phyloP scores from a whole-genome alignment of 2,329 filamentous ascomycete species.

The Penicillium decumbens region DNA sequence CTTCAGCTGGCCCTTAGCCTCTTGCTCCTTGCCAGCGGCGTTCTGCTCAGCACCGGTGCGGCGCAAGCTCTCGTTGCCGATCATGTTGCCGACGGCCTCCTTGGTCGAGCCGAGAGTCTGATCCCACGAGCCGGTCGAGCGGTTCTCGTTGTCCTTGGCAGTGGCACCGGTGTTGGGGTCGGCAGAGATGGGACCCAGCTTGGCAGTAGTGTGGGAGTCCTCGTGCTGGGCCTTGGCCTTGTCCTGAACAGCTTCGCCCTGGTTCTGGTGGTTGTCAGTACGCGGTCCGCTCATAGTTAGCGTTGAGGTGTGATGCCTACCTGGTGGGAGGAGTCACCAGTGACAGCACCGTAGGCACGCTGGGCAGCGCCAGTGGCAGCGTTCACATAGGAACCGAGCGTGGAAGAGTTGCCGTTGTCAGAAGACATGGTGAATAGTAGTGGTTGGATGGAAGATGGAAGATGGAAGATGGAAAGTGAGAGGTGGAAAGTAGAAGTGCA shows the following conservation, averaged over 20 bases:
- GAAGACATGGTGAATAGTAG: slow-evolving; percentile 23
- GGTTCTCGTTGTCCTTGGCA: slow-evolving; percentile 67
- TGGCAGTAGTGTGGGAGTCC: slow-evolving; percentile 68
- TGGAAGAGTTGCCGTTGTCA: slow-evolving; percentile 54
- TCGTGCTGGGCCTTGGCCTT: slow-evolving; percentile 59
- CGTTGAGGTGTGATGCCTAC: slow-evolving; percentile 30
- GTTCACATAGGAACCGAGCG: slow-evolving; percentile 73
- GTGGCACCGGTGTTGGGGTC: slow-evolving; percentile 63
- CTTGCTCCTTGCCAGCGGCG: slow-evolving; percentile 69
- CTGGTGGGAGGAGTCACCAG: slow-evolving; percentile 66
- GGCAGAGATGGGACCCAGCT: slow-evolving; percentile 67
- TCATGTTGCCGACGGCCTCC: slow-evolving; percentile 68
- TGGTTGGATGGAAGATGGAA: slow-evolving; percentile 3
- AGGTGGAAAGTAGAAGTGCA: not conserved
- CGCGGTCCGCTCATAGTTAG: not conserved
- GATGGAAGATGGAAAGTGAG: not conserved
- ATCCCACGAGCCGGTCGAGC: slow-evolving; percentile 71
- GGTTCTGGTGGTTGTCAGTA: slow-evolving; percentile 52
- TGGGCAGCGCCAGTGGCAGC: slow-evolving; percentile 68
- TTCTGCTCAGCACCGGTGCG: slow-evolving; percentile 73
- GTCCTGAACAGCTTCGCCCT: slow-evolving; percentile 64
- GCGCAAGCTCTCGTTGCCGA: slow-evolving; percentile 73
- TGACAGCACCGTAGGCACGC: slow-evolving; percentile 65
- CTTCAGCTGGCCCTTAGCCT: slow-evolving; percentile 74
- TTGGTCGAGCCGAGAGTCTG: slow-evolving; percentile 85